These are phyloP conservation scores for Myotisia sp. DNA, from an alignment of 2,329 filamentous ascomycete species.

Conservation along the genomic window DNA sequence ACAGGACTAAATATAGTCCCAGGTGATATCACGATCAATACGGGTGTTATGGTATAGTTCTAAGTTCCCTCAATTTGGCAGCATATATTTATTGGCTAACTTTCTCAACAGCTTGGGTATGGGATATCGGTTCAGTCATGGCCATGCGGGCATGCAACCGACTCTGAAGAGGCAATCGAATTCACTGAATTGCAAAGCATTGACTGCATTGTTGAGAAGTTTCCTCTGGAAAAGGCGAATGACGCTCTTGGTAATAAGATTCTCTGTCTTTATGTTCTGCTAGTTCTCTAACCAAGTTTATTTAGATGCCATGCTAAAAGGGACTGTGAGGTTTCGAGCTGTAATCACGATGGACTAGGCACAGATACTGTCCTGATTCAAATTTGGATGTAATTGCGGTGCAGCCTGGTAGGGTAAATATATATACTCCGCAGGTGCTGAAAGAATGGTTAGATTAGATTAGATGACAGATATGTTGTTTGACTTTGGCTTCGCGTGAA, in stretches of 20 bases:
- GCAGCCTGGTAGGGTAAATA: too few species aligned
- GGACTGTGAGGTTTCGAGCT: slow-evolving; percentile 8
- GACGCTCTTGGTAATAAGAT: slow-evolving; percentile 32
- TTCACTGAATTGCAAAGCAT: slow-evolving; percentile 36
- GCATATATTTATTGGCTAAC: slow-evolving; percentile 1
- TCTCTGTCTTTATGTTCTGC: neutral
- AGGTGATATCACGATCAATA: slow-evolving; percentile 15
- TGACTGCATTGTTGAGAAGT: slow-evolving; percentile 41
- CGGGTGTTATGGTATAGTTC: slow-evolving; percentile 9
- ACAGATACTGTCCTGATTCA: too few species aligned
- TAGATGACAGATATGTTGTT: too few species aligned
- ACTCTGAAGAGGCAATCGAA: slow-evolving; percentile 39
- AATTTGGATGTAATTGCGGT: too few species aligned
- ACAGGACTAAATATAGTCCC: slow-evolving; percentile 3
- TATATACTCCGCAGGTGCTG: too few species aligned
- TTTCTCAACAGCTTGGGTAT: slow-evolving; percentile 22
- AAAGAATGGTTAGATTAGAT: too few species aligned
- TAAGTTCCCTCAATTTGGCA: neutral
- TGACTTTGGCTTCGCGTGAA: too few species aligned
- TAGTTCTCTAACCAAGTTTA: neutral
- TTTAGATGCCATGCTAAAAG: slow-evolving; percentile 9
- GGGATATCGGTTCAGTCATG: slow-evolving; percentile 38
- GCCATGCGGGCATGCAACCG: slow-evolving; percentile 40
- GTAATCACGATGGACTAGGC: slow-evolving; percentile 9
- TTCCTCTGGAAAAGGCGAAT: slow-evolving; percentile 37